phyloP scores from a whole-genome alignment of 2,329 filamentous ascomycete species.

The Fusarium anthophilum region DNA sequence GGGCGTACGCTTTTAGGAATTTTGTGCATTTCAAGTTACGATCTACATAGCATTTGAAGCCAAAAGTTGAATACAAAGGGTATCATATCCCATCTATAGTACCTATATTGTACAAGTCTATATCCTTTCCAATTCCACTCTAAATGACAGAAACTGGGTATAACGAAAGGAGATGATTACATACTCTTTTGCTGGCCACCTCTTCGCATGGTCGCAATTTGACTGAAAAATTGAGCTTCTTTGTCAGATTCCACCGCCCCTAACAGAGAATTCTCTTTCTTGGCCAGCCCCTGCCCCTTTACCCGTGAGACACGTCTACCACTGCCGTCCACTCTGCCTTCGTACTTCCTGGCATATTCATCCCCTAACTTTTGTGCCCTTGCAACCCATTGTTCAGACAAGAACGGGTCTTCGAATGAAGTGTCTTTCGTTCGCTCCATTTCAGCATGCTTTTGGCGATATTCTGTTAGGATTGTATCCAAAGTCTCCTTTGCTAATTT shows the following conservation, averaged over 20 bases:
- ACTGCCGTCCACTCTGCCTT: neutral
- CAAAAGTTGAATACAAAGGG: constrained; percentile 20
- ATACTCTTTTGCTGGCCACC: neutral
- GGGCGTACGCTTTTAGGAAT: neutral
- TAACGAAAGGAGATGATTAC: neutral
- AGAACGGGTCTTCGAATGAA: constrained; percentile 22
- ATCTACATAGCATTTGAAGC: neutral
- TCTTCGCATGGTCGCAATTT: neutral
- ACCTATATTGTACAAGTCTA: neutral
- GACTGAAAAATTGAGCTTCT: neutral
- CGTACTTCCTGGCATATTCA: neutral
- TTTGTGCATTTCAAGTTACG: constrained; percentile 11
- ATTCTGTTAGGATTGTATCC: constrained; percentile 15
- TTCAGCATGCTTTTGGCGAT: constrained; percentile 9
- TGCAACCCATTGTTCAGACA: constrained; percentile 4
- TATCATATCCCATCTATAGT: neutral
- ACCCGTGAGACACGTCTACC: neutral
- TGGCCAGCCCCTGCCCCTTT: neutral
- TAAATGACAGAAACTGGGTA: constrained; percentile 11
- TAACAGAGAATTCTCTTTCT: neutral
- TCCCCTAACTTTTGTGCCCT: neutral
- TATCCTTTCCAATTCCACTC: constrained; percentile 1
- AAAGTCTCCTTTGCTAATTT: constrained; percentile 9
- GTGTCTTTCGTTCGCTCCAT: neutral
- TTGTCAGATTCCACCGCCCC: neutral